These are phyloP conservation scores for Penicillium vulpinum DNA, from an alignment of 2,329 filamentous ascomycete species.

Conservation along the genomic window DNA sequence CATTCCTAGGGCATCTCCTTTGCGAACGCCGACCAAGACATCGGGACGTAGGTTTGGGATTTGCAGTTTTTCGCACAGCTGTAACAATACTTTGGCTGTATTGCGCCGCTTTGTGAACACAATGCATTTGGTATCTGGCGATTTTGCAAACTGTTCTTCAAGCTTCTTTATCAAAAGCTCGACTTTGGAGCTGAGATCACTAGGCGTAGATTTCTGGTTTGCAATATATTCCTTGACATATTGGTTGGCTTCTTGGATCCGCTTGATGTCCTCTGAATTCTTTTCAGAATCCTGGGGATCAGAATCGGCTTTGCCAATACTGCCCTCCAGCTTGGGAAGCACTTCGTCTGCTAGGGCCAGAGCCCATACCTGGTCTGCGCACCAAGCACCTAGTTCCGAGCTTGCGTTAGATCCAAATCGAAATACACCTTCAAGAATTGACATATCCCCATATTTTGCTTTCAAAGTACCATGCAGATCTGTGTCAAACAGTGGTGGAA, in stretches of 20 bases:
- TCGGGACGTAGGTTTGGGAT: slow-evolving; percentile 61
- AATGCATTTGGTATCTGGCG: slow-evolving; percentile 69
- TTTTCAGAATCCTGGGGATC: slow-evolving; percentile 29
- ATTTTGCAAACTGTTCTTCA: slow-evolving; percentile 59
- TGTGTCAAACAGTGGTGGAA: slow-evolving; percentile 61
- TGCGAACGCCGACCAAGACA: slow-evolving; percentile 63
- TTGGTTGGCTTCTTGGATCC: slow-evolving; percentile 60
- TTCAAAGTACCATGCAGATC: slow-evolving; percentile 62
- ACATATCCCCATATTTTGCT: slow-evolving; percentile 52
- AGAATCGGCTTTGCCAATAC: slow-evolving; percentile 20
- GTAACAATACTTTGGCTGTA: slow-evolving; percentile 71
- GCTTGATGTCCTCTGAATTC: slow-evolving; percentile 55
- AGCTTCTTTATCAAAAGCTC: slow-evolving; percentile 62
- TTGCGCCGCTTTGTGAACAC: slow-evolving; percentile 80
- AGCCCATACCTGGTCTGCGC: slow-evolving; percentile 77
- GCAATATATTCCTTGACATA: slow-evolving; percentile 58
- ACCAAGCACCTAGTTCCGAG: slow-evolving; percentile 76
- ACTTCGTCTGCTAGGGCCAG: slow-evolving; percentile 66
- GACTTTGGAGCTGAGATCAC: slow-evolving; percentile 71
- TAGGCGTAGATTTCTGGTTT: slow-evolving; percentile 35
- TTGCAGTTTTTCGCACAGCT: slow-evolving; percentile 63
- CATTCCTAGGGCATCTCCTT: slow-evolving; percentile 55
- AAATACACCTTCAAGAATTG: slow-evolving; percentile 59
- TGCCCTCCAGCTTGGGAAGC: slow-evolving; percentile 61
- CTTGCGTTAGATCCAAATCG: slow-evolving; percentile 60